Evolutionary conservation across 441 rosid species (phyloP).

Genomic region (Metrosideros polymorpha): DNA sequence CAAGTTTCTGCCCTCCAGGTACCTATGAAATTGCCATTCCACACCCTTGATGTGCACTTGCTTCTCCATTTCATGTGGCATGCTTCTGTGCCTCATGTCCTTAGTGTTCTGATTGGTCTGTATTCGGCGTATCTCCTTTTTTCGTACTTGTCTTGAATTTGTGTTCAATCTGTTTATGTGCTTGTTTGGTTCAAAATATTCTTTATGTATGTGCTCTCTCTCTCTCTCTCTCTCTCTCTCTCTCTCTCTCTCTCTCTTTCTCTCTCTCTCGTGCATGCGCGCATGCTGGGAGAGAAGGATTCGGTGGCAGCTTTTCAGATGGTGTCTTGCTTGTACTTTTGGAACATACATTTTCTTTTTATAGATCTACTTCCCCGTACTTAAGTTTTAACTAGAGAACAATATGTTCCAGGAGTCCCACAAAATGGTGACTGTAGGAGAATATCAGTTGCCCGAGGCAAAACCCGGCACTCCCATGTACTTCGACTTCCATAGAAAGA

Average conservation of each 20-base stretch:
- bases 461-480: conserved; percentile 77
- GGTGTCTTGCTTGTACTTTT: not conserved
- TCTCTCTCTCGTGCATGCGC: not conserved
- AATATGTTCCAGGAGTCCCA: conserved; percentile 45
- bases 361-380: not conserved
- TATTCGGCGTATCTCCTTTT: not conserved
- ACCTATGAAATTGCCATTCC: not conserved
- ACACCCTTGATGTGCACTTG: not conserved
- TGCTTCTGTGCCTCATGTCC: not conserved
- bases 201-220: not conserved
- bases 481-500: conserved; percentile 65
- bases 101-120: not conserved
- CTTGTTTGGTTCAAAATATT: not conserved
- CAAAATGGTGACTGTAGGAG: conserved; percentile 69
- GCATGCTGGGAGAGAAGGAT: not conserved
- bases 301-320: not conserved
- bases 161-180: not conserved
- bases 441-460: conserved; percentile 72
- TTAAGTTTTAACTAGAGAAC: not conserved
- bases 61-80: not conserved
- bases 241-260: not conserved
- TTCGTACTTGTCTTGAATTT: not conserved
- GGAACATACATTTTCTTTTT: not conserved
- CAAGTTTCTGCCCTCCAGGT: conserved; percentile 92
- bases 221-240: not conserved